phyloP scores from a whole-genome alignment of 495 filamentous ascomycete genomes.

The Penicillium parvum region DNA sequence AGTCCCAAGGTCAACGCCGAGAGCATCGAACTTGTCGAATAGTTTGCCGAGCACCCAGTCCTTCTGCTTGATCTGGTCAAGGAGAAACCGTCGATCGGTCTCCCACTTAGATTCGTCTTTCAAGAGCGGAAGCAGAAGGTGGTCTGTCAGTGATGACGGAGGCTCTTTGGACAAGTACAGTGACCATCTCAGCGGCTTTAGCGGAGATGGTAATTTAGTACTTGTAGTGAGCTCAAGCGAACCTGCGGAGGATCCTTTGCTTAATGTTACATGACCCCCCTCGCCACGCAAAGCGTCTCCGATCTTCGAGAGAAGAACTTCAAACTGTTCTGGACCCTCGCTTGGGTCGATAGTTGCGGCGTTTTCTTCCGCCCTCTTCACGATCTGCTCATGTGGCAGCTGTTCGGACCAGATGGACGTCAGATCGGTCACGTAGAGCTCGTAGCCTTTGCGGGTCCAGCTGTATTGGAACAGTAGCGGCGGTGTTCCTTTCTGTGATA shows the following conservation, averaged over 20 bases:
- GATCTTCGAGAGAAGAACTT: conserved; percentile 69
- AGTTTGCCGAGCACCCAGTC: conserved; percentile 72
- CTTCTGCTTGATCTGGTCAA: conserved; percentile 64
- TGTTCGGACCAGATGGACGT: conserved; percentile 78
- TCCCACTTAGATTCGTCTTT: conserved; percentile 50
- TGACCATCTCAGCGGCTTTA: conserved; percentile 67
- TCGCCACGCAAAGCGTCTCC: conserved; percentile 52
- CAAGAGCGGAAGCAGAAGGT: conserved; percentile 68
- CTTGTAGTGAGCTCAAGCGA: conserved; percentile 54
- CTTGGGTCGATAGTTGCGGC: conserved; percentile 81
- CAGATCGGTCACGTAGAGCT: conserved; percentile 76
- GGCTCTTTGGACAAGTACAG: conserved; percentile 54
- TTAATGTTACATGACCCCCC: conserved; percentile 32
- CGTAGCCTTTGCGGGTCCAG: conserved; percentile 57
- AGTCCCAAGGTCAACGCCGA: conserved; percentile 60
- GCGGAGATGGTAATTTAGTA: conserved; percentile 59
- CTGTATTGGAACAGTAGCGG: conserved; percentile 52
- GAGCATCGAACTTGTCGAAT: conserved; percentile 71
- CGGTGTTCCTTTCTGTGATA: conserved; percentile 27
- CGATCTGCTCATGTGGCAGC: conserved; percentile 58
- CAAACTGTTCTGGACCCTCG: conserved; percentile 67
- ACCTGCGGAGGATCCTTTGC: conserved; percentile 18
- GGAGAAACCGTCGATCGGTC: conserved; percentile 51
- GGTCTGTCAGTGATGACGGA: conserved; percentile 49
- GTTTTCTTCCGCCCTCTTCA: conserved; percentile 58